These are phyloP conservation scores for Lodderomyces jiufengensis DNA, from an alignment of 1,139 yeast genomes.

Conservation along the genomic window DNA sequence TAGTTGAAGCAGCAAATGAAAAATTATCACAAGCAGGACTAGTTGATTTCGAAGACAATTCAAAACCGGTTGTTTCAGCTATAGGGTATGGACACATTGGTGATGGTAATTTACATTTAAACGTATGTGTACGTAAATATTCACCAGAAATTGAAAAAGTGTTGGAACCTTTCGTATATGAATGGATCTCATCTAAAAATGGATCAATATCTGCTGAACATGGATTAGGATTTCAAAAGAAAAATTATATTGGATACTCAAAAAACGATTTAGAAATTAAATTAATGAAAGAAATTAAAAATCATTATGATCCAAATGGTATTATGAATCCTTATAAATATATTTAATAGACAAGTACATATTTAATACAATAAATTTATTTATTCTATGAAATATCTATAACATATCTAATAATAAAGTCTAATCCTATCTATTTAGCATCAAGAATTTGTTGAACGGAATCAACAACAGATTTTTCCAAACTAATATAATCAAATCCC, in stretches of 20 bases:
- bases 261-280: slow-evolving; percentile 66
- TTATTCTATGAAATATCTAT: no score
- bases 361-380: no score
- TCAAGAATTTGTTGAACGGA: slow-evolving; percentile 21
- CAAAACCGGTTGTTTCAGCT: slow-evolving; percentile 77
- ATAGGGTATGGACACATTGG: slow-evolving; percentile 97
- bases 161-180: slow-evolving; percentile 90
- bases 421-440: not conserved
- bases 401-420: no score
- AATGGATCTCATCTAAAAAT: slow-evolving; percentile 68
- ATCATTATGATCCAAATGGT: slow-evolving; percentile 83
- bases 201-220: slow-evolving; percentile 98
- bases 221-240: slow-evolving; percentile 95
- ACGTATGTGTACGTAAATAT: slow-evolving; percentile 85
- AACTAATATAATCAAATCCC: slow-evolving; percentile 30
- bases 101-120: slow-evolving; percentile 91
- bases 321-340: slow-evolving; percentile 93
- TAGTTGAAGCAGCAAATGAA: slow-evolving; percentile 70
- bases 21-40: slow-evolving; percentile 55
- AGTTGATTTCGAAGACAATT: slow-evolving; percentile 59
- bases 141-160: slow-evolving; percentile 69
- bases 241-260: slow-evolving; percentile 79
- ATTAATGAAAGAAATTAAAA: slow-evolving; percentile 72
- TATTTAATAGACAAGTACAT: slow-evolving; percentile 29
- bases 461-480: slow-evolving; percentile 35